Conservation (phyloP, 306 rosid species). For the Prunus persica region DNA sequence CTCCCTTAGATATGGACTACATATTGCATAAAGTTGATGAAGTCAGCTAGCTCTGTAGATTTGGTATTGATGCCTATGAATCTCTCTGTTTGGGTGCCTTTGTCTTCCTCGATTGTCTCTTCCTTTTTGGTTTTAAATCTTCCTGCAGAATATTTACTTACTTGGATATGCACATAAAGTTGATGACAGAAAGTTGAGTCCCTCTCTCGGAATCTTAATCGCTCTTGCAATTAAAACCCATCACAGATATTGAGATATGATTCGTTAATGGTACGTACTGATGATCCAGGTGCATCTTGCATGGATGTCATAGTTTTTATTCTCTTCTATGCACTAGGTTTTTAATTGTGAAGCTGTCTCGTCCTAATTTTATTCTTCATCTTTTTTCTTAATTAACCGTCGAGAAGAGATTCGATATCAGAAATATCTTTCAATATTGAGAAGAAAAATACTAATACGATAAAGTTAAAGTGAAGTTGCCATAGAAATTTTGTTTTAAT, state of each 20-base stretch:
- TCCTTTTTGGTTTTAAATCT: not conserved
- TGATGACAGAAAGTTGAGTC: not conserved
- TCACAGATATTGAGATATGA: not conserved
- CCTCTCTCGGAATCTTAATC: not conserved
- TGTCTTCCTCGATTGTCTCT: not conserved
- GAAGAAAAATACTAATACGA: too few relatives aligned
- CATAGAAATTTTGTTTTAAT: too few relatives aligned
- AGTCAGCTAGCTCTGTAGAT: not conserved
- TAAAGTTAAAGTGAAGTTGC: too few relatives aligned
- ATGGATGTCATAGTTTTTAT: too few relatives aligned
- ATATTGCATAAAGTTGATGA: not conserved
- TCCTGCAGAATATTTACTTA: not conserved
- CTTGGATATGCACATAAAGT: not conserved
- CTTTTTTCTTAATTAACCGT: too few relatives aligned
- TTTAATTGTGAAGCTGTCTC: too few relatives aligned
- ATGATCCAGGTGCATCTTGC: not conserved
- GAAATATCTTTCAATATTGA: too few relatives aligned
- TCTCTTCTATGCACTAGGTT: too few relatives aligned
- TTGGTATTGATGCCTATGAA: conserved; percentile 13
- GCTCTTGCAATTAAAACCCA: not conserved
- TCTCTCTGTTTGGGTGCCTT: not conserved
- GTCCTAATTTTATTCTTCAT: too few relatives aligned
- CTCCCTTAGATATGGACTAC: conserved; percentile 31
- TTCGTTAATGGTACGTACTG: not conserved
- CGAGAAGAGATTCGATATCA: too few relatives aligned